Evolutionary conservation across 2,329 filamentous ascomycete species (phyloP), one percentile per base, ranked within the genome.

Genomic region (Chaetomium strumarium): DNA sequence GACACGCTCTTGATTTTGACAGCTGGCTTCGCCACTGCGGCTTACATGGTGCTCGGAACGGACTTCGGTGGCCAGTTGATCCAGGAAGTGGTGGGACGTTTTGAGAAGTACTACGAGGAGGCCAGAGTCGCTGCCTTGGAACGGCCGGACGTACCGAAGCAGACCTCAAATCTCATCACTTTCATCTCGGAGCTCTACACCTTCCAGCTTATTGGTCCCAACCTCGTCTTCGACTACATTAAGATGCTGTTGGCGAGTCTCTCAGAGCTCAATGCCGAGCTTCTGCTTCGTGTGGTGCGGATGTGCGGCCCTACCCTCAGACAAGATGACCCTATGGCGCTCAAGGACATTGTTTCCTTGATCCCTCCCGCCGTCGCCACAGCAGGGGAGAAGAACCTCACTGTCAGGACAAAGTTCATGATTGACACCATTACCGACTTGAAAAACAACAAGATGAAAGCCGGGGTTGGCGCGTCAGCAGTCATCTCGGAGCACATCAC

Each of bases 401-500:
- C 90, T 1, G 88, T 91, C 10, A 84, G 93, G 51, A 96, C 92
- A 1, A 95, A 88, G 60, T 96, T 96, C 70, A 97, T 97, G 91
- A 88, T 99, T 47, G 92, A 97, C 64, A 93, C 87, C 1, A 96
- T 99, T 67, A 90, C 88, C 54, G 89, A 96, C 63, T 76, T 99
- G 30, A 96, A 96, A 68, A 96, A 95, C 73, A 96, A 93, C 70
- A 89, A 89, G 55, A 78, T 91, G 64, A 96, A 92, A 68, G 83
- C 85, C 13, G 84, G 83, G 14, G 79, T 79, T 5, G 78, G 80
- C 41, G 87, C 86, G 38, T 88, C 88, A 1, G 81, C 79, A 3
- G 75, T 95, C 6, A 81, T 84, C 0, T 84, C 85, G 1, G 90
- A 96, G 63, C 89, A 96, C 63, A 88, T 88, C 1, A 85, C 84